A percentile compares a stretch with the other conserved stretches of the same genome.
Conservation (phyloP, 192 early-diverging fungal genomes). For the Funneliformis mosseae region DNA sequence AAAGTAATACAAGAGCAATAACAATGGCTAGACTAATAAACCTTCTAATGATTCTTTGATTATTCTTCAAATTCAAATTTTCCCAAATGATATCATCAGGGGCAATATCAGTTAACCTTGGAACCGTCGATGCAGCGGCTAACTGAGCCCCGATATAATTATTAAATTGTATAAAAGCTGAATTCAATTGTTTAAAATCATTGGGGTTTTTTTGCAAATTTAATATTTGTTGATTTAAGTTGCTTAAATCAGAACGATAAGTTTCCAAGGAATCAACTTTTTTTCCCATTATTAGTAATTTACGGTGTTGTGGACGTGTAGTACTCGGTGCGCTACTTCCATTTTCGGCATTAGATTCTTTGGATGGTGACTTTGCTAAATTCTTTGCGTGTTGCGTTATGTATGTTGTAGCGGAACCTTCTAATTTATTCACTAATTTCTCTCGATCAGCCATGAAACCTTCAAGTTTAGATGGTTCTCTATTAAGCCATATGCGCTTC, state of each 20-base stretch:
- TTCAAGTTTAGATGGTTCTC: slow-evolving; percentile 51
- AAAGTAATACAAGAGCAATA: slow-evolving; percentile 66
- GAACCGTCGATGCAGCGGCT: slow-evolving; percentile 68
- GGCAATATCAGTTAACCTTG: slow-evolving; percentile 63
- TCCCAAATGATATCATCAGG: slow-evolving; percentile 82
- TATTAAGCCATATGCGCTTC: slow-evolving; percentile 61
- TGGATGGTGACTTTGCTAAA: slow-evolving; percentile 20
- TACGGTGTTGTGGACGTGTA: slow-evolving; percentile 57
- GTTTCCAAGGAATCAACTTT: slow-evolving; percentile 67
- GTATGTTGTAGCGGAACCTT: slow-evolving; percentile 46
- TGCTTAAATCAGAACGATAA: slow-evolving; percentile 44
- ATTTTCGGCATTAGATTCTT: slow-evolving; percentile 22
- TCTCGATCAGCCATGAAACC: slow-evolving; percentile 54
- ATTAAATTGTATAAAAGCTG: slow-evolving; percentile 85
- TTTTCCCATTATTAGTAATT: slow-evolving; percentile 51
- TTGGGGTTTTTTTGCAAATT: slow-evolving; percentile 38
- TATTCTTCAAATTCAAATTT: slow-evolving; percentile 63
- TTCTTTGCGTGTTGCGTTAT: slow-evolving; percentile 29
- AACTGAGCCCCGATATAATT: slow-evolving; percentile 76
- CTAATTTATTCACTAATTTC: slow-evolving; percentile 50
- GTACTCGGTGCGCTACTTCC: slow-evolving; percentile 39
- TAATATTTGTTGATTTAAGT: slow-evolving; percentile 53
- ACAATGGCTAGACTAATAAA: slow-evolving; percentile 54
- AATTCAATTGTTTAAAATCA: slow-evolving; percentile 48
- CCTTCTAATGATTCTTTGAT: slow-evolving; percentile 56